A percentile compares a stretch with the other conserved stretches of the same genome.
Conservation (phyloP, 1,284 basidiomycete species). For the Ganoderma multipileum region DNA sequence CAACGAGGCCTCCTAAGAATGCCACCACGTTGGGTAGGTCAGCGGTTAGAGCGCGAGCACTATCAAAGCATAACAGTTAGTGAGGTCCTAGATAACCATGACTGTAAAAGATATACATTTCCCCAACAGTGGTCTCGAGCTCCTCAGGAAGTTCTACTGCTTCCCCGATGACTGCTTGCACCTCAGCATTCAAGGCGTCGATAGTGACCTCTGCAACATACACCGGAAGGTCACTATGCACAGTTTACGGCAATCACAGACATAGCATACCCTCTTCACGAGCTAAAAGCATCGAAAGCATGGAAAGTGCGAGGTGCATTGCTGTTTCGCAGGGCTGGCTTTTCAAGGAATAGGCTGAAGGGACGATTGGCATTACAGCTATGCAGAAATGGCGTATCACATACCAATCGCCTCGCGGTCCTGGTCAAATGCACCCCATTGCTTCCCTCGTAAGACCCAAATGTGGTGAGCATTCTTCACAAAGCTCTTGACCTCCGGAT, state of each 20-base stretch:
- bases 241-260: background rate
- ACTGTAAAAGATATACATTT: constrained; percentile 66
- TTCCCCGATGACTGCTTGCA: constrained; percentile 44
- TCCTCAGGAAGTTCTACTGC: constrained; percentile 61
- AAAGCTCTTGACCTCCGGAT: constrained; percentile 79
- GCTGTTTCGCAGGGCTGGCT: constrained; percentile 58
- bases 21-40: constrained; percentile 94
- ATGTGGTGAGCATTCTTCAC: constrained; percentile 91
- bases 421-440: constrained; percentile 65
- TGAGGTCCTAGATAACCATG: background rate
- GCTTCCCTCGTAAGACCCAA: constrained; percentile 77
- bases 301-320: constrained; percentile 73
- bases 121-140: constrained; percentile 71
- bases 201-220: constrained; percentile 34
- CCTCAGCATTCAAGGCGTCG: constrained; percentile 45
- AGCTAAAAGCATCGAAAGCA: constrained; percentile 52
- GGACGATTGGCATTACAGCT: background rate
- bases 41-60: constrained; percentile 82
- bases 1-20: constrained; percentile 91
- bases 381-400: constrained; percentile 33
- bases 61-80: constrained; percentile 39
- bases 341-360: constrained; percentile 33
- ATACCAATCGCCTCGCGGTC: constrained; percentile 64
- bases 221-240: background rate
- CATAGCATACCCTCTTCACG: constrained; percentile 27